Evolutionary conservation across 257 asterid genomes (phyloP).

Genomic region (Cordia subcordata): DNA sequence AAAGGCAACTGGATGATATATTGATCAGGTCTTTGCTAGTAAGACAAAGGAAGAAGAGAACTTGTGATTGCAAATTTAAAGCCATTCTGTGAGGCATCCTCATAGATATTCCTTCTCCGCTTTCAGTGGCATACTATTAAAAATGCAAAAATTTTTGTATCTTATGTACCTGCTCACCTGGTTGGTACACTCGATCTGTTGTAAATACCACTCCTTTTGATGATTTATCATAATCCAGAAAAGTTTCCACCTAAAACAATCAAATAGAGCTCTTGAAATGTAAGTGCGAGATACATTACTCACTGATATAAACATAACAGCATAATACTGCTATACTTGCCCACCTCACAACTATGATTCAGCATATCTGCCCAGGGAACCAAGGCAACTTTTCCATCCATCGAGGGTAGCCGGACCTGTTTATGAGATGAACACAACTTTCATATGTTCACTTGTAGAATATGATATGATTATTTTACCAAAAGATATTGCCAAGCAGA

Average conservation of each 20-base stretch:
- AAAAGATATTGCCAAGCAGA: too few species aligned
- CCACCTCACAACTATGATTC: slow-evolving; percentile 84
- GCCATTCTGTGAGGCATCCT: too few species aligned
- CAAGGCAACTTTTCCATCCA: slow-evolving; percentile 85
- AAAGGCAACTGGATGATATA: too few species aligned
- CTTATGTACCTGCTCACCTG: slow-evolving; percentile 97
- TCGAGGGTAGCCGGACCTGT: slow-evolving; percentile 86
- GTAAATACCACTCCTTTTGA: slow-evolving; percentile 86
- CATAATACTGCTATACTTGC: slow-evolving; percentile 8
- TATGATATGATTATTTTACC: too few species aligned
- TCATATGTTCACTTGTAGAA: too few species aligned
- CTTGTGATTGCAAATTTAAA: too few species aligned
- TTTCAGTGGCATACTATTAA: not conserved
- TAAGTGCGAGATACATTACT: slow-evolving; percentile 2
- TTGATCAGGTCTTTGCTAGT: too few species aligned
- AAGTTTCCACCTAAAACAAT: slow-evolving; percentile 64
- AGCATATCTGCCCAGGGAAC: slow-evolving; percentile 99
- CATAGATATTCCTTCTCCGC: too few species aligned
- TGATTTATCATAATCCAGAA: slow-evolving; percentile 85
- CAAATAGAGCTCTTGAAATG: slow-evolving; percentile 16
- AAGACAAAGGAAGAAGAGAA: too few species aligned
- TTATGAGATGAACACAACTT: not conserved
- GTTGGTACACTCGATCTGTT: slow-evolving; percentile 88
- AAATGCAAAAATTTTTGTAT: not conserved
- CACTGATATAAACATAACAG: slow-evolving; percentile 8